These are phyloP conservation scores for Nyctanthes arbortristis DNA, from an alignment of 257 asterid species.

Conservation along the genomic window DNA sequence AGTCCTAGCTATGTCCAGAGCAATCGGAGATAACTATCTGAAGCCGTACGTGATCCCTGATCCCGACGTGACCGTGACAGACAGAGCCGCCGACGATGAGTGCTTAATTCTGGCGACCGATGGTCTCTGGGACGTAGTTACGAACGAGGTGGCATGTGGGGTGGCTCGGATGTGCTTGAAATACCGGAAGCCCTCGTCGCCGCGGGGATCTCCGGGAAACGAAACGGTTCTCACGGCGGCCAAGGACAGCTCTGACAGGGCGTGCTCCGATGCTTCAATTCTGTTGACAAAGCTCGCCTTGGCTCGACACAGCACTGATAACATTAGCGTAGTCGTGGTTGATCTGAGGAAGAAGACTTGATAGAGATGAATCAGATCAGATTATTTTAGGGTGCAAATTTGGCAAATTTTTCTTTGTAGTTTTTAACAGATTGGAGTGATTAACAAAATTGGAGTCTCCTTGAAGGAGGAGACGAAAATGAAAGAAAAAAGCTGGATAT, in stretches of 20 bases:
- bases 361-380: too few species aligned
- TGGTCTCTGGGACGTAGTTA: constrained; percentile 59
- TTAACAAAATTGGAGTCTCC: neutral
- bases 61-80: constrained; percentile 50
- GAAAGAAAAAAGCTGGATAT: neutral
- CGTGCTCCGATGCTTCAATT: constrained; percentile 44
- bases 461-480: neutral
- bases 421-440: too few species aligned
- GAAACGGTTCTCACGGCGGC: neutral
- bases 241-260: constrained; percentile 22
- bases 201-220: constrained; percentile 5
- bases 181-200: constrained; percentile 17
- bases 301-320: constrained; percentile 41
- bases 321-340: constrained; percentile 47
- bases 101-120: constrained; percentile 51
- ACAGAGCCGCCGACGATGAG: constrained; percentile 40
- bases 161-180: constrained; percentile 43
- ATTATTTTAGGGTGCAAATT: neutral
- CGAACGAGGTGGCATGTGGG: constrained; percentile 39
- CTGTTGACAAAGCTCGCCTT: constrained; percentile 51
- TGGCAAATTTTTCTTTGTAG: neutral
- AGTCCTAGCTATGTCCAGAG: constrained; percentile 63
- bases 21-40: constrained; percentile 54
- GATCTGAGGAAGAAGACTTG: constrained; percentile 32
- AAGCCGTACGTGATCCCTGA: constrained; percentile 54